Conservation (phyloP, 768 basidiomycete species). For the Psilocybe sp. region DNA sequence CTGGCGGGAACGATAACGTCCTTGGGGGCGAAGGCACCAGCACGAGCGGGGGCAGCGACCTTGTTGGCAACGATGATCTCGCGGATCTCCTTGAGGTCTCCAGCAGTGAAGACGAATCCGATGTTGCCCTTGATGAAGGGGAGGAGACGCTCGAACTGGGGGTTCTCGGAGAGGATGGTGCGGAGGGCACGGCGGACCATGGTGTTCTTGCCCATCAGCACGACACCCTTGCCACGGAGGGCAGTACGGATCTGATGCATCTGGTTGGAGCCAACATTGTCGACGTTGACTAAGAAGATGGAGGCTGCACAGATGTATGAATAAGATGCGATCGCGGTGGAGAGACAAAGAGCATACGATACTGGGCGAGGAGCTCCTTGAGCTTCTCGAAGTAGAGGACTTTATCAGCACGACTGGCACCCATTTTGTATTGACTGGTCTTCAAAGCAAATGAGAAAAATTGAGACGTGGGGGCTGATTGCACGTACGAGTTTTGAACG, state of each 20-base stretch:
- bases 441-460: background rate
- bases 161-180: slow-evolving; percentile 82
- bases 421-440: slow-evolving; percentile 62
- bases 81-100: slow-evolving; percentile 92
- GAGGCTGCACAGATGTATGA: slow-evolving; percentile 58
- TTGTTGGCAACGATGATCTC: slow-evolving; percentile 94
- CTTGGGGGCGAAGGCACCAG: slow-evolving; percentile 91
- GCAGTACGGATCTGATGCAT: slow-evolving; percentile 97
- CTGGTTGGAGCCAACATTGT: slow-evolving; percentile 99
- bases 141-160: slow-evolving; percentile 94
- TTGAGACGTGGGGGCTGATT: background rate
- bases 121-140: slow-evolving; percentile 97
- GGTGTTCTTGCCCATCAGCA: slow-evolving; percentile 99
- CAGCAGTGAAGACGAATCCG: slow-evolving; percentile 95
- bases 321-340: background rate
- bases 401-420: slow-evolving; percentile 88
- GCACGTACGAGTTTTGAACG: slow-evolving; percentile 21
- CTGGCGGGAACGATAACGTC: slow-evolving; percentile 91
- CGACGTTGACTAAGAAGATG: slow-evolving; percentile 98
- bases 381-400: slow-evolving; percentile 90
- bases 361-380: slow-evolving; percentile 87
- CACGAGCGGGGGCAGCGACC: slow-evolving; percentile 97
- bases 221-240: slow-evolving; percentile 94
- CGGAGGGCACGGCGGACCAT: slow-evolving; percentile 99
- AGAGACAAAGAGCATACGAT: slow-evolving; percentile 59